Percentiles rank a stretch among this genome's conserved stretches.
Evolutionary conservation across 257 asterid species (phyloP).

Genomic region (Solanum rostratum): DNA sequence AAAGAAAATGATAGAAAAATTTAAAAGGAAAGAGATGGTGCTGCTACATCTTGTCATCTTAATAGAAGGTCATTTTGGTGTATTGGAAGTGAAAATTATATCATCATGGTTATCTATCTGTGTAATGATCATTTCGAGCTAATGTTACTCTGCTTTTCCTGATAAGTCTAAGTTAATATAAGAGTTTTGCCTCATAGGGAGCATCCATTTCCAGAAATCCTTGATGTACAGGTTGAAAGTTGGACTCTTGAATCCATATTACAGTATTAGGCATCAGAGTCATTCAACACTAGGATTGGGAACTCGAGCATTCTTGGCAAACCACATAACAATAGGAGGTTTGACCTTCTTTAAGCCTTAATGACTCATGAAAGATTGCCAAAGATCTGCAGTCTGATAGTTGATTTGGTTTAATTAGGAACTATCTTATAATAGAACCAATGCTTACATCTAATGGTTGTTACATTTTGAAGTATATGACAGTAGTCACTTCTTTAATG

Average conservation of each 20-base stretch:
- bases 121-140: background rate
- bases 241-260: background rate
- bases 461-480: background rate
- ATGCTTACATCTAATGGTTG: background rate
- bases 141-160: background rate
- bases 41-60: background rate
- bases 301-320: background rate
- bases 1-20: background rate
- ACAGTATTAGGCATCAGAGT: background rate
- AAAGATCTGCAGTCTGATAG: background rate
- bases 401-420: background rate
- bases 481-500: background rate
- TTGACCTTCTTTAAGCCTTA: background rate
- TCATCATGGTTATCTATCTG: background rate
- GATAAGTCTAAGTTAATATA: background rate
- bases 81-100: background rate
- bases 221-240: background rate
- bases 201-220: background rate
- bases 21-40: background rate
- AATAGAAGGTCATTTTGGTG: background rate
- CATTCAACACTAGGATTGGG: background rate
- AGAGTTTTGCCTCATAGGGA: background rate
- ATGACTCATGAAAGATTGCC: background rate
- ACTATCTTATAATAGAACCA: background rate
- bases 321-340: background rate